phyloP scores from a whole-genome alignment of 257 asterid genomes.

The Petrea volubilis region DNA sequence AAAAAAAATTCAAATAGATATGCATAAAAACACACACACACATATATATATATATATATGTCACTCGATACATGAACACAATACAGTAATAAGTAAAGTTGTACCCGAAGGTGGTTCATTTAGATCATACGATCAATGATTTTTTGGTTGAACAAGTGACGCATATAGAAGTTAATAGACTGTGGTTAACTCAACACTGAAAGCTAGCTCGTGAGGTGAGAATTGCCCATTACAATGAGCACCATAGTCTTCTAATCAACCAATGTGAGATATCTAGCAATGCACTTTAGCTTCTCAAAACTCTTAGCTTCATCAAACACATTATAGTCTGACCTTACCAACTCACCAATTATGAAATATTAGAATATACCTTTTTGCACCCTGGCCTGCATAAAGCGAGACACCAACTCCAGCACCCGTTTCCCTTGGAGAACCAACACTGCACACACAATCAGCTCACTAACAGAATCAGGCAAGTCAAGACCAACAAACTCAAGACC shows the following conservation, averaged over 20 bases:
- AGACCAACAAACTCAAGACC: constrained; percentile 97
- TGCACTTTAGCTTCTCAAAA: no score
- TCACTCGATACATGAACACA: background rate
- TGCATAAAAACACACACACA: background rate
- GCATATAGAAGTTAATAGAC: no score
- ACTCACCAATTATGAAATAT: background rate
- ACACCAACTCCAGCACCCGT: constrained; percentile 75
- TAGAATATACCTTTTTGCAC: constrained; percentile 68
- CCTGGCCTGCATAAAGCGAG: constrained; percentile 95
- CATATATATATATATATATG: background rate
- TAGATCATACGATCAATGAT: background rate
- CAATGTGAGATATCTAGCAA: no score
- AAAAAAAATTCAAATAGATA: background rate
- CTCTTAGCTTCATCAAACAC: no score
- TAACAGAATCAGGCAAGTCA: constrained; percentile 96
- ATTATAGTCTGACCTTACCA: no score
- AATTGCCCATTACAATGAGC: no score
- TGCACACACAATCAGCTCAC: constrained; percentile 83
- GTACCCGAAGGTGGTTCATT: background rate
- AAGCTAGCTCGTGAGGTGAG: no score
- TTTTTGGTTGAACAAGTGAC: background rate
- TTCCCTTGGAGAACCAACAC: constrained; percentile 91
- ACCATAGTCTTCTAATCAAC: no score
- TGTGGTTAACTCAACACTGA: no score
- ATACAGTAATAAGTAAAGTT: background rate